Conservation (phyloP, 73 alveolate genomes). For the Uronychia setigera region DNA sequence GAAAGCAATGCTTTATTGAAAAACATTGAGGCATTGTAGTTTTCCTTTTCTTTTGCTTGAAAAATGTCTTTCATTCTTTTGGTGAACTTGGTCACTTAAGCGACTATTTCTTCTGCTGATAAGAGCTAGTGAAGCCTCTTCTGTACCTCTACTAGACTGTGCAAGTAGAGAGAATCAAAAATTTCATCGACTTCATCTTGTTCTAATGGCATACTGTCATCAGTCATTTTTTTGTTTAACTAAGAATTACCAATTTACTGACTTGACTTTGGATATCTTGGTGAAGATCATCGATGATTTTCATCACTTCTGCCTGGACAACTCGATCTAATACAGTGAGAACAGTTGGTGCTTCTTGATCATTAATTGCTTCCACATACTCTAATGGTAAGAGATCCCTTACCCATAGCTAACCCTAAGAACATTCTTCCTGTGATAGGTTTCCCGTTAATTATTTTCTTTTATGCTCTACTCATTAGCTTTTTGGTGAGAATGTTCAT, state of each 20-base stretch:
- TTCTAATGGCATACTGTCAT: conserved; percentile 42
- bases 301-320: conserved; percentile 79
- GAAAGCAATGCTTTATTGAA: background rate
- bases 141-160: background rate
- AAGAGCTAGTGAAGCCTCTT: background rate
- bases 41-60: conserved; percentile 16
- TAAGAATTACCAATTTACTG: background rate
- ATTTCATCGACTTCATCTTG: conserved; percentile 31
- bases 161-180: background rate
- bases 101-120: background rate
- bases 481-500: conserved; percentile 74
- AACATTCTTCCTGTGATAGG: conserved; percentile 86
- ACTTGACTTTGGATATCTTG: conserved; percentile 20
- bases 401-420: conserved; percentile 72
- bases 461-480: conserved; percentile 67
- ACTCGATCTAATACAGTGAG: conserved; percentile 91
- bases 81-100: background rate
- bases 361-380: conserved; percentile 85
- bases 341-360: conserved; percentile 88
- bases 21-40: conserved; percentile 15
- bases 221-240: background rate
- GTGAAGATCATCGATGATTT: conserved; percentile 74
- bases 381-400: conserved; percentile 26
- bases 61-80: background rate
- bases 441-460: conserved; percentile 81